Percentiles rank a stretch among this genome's conserved stretches.
phyloP scores from a whole-genome alignment of 2,329 filamentous ascomycete species.

The Davidsoniella australis region DNA sequence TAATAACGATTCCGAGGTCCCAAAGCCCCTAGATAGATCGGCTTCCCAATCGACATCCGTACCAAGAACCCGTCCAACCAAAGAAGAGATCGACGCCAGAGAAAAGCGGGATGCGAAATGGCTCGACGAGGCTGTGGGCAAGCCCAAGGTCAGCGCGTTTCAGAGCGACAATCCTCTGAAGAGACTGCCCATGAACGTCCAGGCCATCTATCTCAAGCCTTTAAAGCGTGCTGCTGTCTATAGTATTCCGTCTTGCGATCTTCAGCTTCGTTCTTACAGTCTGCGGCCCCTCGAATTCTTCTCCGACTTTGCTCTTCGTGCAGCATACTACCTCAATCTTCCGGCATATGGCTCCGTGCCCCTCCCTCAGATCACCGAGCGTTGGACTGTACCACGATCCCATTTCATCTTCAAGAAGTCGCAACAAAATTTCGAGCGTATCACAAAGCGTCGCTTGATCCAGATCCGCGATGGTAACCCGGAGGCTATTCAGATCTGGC shows the following conservation, averaged over 20 bases:
- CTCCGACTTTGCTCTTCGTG: slow-evolving; percentile 81
- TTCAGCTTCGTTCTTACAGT: slow-evolving; percentile 84
- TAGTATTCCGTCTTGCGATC: slow-evolving; percentile 71
- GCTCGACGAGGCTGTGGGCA: background rate
- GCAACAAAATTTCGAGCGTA: slow-evolving; percentile 93
- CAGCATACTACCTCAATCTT: slow-evolving; percentile 83
- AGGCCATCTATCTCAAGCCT: slow-evolving; percentile 73
- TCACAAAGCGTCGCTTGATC: slow-evolving; percentile 70
- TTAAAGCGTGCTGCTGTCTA: slow-evolving; percentile 57
- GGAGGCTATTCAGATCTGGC: slow-evolving; percentile 77
- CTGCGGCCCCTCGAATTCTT: slow-evolving; percentile 87
- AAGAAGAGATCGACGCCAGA: too few species aligned
- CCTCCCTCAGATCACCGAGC: slow-evolving; percentile 69
- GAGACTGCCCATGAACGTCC: slow-evolving; percentile 30
- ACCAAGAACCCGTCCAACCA: too few species aligned
- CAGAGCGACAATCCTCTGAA: background rate
- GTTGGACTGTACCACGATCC: slow-evolving; percentile 81
- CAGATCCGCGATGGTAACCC: slow-evolving; percentile 86
- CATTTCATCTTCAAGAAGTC: slow-evolving; percentile 95
- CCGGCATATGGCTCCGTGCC: slow-evolving; percentile 74
- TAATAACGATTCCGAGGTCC: background rate
- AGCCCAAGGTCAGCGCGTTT: too few species aligned
- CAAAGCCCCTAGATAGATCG: background rate
- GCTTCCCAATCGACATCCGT: too few species aligned
- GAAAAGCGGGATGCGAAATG: too few species aligned